These are phyloP conservation scores for Kalmusia sp. DNA, from an alignment of 2,329 filamentous ascomycete genomes.

Conservation along the genomic window DNA sequence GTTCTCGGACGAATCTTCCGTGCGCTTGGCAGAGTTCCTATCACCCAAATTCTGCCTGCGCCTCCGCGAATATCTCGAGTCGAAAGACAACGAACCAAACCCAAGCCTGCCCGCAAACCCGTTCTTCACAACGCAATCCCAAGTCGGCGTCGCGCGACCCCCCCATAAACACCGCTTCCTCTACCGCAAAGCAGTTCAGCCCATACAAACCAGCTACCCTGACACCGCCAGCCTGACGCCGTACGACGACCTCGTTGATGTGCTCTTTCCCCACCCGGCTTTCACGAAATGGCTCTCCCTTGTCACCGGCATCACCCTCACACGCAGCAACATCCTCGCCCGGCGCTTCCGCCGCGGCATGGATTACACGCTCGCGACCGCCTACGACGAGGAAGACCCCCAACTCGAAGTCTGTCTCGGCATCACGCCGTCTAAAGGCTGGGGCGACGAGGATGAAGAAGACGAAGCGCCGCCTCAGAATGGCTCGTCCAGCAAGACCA, in stretches of 20 bases:
- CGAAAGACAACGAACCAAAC: constrained; percentile 50
- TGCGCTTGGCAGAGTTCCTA: constrained; percentile 81
- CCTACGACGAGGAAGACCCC: constrained; percentile 74
- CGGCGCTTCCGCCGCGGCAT: constrained; percentile 84
- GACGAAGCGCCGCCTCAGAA: constrained; percentile 56
- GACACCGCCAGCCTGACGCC: constrained; percentile 44
- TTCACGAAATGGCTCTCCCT: constrained; percentile 91
- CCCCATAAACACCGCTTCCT: constrained; percentile 96
- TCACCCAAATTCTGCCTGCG: constrained; percentile 76
- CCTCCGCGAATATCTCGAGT: constrained; percentile 74
- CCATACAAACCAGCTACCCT: constrained; percentile 40
- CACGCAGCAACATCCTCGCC: constrained; percentile 78
- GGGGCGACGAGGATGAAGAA: constrained; percentile 74
- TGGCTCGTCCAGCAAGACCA: constrained; percentile 32
- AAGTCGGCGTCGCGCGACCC: constrained; percentile 74
- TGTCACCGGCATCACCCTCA: constrained; percentile 77
- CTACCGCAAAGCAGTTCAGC: constrained; percentile 69
- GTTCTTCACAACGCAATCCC: constrained; percentile 30
- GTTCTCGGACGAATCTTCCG: constrained; percentile 83
- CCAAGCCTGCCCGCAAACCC: constrained; percentile 52
- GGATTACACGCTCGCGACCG: constrained; percentile 93
- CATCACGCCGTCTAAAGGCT: constrained; percentile 83
- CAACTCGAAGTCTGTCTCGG: constrained; percentile 87
- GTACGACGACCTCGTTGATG: constrained; percentile 79
- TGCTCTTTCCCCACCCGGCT: constrained; percentile 80